A percentile compares a stretch with the other conserved stretches of the same genome.
Evolutionary conservation across 768 basidiomycete genomes (phyloP).

Genomic region (Tylopilus plumbeoviolaceoides): DNA sequence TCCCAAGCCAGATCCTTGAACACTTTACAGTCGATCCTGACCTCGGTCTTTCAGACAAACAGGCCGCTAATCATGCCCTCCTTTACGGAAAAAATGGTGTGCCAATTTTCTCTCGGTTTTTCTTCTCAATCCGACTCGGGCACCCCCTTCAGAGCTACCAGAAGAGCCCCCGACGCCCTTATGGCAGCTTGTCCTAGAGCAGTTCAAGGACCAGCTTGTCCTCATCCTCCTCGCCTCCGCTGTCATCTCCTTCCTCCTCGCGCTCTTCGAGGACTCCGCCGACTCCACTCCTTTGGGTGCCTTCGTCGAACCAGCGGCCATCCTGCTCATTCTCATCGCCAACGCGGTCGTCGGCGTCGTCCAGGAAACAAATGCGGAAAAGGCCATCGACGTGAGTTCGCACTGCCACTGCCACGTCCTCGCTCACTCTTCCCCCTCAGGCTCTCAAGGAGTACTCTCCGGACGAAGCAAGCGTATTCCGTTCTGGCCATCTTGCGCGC

Average conservation of each 20-base stretch:
- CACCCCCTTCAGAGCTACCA: conserved; percentile 65
- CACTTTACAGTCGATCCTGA: conserved; percentile 65
- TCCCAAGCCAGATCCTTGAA: conserved; percentile 63
- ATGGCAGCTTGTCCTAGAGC: conserved; percentile 94
- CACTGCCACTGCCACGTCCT: not conserved
- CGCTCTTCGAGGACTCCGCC: conserved; percentile 76
- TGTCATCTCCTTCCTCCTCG: conserved; percentile 88
- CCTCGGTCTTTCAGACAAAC: conserved; percentile 60
- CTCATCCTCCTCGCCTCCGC: conserved; percentile 95
- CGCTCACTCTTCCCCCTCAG: conserved; percentile 36
- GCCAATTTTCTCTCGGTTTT: conserved; percentile 9
- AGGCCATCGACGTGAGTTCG: conserved; percentile 87
- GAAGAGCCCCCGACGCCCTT: conserved; percentile 89
- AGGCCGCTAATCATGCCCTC: conserved; percentile 69
- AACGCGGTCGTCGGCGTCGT: conserved; percentile 98
- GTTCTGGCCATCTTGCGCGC: conserved; percentile 62
- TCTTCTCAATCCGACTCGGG: not conserved
- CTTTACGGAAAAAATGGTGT: conserved; percentile 85
- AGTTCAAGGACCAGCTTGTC: conserved; percentile 98
- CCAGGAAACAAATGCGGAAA: conserved; percentile 94
- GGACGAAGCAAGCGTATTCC: conserved; percentile 89
- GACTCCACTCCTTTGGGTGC: conserved; percentile 70
- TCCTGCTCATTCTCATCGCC: conserved; percentile 91
- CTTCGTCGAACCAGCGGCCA: conserved; percentile 94
- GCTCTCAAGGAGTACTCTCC: conserved; percentile 97